Conservation (phyloP, 208 protist species). For the Wallacemonas sp. region DNA sequence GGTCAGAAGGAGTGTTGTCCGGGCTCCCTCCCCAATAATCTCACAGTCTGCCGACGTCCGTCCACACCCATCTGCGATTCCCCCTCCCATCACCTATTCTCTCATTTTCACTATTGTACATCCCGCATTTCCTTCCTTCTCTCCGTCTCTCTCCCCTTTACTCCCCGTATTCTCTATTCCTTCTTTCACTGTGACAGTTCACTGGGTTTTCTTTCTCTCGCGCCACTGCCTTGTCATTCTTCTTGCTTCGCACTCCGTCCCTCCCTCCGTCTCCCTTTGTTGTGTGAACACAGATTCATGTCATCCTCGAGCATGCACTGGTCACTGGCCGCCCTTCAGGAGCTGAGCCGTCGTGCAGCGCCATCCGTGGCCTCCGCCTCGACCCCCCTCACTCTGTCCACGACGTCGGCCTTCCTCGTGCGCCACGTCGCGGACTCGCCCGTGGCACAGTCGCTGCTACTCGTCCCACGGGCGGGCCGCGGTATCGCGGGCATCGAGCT, state of each 20-base stretch:
- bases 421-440: not conserved
- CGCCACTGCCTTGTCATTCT: too few species aligned
- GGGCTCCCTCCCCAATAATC: too few species aligned
- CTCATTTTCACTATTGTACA: too few species aligned
- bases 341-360: constrained; percentile 21
- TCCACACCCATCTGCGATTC: too few species aligned
- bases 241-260: too few species aligned
- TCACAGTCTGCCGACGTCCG: too few species aligned
- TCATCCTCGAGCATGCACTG: constrained; percentile 20
- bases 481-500: constrained; percentile 36
- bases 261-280: not conserved
- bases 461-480: constrained; percentile 31
- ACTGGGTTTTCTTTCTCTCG: too few species aligned
- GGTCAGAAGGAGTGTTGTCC: too few species aligned
- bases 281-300: not conserved
- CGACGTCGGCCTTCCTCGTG: constrained; percentile 7
- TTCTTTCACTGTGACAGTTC: too few species aligned
- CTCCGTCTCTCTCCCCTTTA: not conserved
- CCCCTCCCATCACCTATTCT: too few species aligned
- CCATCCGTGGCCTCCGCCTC: not conserved
- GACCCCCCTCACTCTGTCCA: not conserved
- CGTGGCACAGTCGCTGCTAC: constrained; percentile 23
- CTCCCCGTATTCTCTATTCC: too few species aligned
- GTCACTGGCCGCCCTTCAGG: constrained; percentile 26
- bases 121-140: not conserved